phyloP scores from a whole-genome alignment of 1,284 basidiomycete species.

The Boletus smithii region DNA sequence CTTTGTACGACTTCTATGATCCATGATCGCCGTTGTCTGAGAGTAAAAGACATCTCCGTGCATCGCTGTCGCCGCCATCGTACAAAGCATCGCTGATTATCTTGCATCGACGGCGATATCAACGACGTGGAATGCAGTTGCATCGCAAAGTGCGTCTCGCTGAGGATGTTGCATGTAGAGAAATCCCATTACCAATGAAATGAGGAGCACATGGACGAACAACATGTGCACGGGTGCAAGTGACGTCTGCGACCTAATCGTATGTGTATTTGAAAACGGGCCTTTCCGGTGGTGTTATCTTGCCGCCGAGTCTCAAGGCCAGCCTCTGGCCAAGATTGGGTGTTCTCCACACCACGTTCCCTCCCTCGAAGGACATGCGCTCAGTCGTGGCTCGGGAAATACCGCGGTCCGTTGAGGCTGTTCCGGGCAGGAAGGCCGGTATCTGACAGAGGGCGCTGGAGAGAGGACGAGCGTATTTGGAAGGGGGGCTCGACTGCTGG shows the following conservation, averaged over 20 bases:
- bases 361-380: constrained; percentile 24
- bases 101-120: constrained; percentile 13
- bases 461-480: constrained; percentile 19
- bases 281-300: constrained; percentile 24
- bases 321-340: constrained; percentile 7
- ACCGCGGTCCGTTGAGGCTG: constrained; percentile 18
- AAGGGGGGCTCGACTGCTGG: constrained; percentile 9
- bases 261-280: constrained; percentile 24
- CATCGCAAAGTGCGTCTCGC: constrained; percentile 10
- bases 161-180: background rate
- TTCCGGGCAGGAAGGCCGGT: constrained; percentile 17
- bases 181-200: constrained; percentile 13
- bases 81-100: constrained; percentile 10
- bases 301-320: constrained; percentile 8
- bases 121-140: constrained; percentile 8
- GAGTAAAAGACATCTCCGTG: constrained; percentile 6
- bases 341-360: constrained; percentile 34
- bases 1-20: background rate
- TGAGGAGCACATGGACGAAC: constrained; percentile 26
- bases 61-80: constrained; percentile 11
- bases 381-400: constrained; percentile 19
- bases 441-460: constrained; percentile 8
- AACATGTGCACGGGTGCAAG: constrained; percentile 21
- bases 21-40: constrained; percentile 17
- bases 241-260: constrained; percentile 19